phyloP scores from a whole-genome alignment of 352 stramenopile species.

The Phytophthora fragariaefolia region DNA sequence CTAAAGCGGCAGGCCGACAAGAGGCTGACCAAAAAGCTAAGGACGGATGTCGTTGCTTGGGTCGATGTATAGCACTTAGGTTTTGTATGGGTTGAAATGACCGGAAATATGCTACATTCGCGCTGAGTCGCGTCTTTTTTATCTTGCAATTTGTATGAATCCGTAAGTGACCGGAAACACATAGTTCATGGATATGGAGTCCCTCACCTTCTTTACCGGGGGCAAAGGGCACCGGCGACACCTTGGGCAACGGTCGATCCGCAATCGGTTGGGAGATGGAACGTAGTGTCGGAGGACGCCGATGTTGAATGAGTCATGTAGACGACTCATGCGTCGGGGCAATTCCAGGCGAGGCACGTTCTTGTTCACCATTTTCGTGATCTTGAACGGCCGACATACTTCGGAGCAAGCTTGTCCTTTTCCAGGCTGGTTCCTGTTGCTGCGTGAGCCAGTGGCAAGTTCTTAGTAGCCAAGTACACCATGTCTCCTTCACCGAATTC shows the following conservation, averaged over 20 bases:
- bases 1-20: no score
- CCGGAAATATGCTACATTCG: no score
- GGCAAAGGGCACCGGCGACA: conserved; percentile 1
- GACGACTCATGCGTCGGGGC: not conserved
- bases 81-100: no score
- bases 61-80: no score
- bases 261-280: not conserved
- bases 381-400: conserved; percentile 9
- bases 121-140: no score
- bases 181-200: not conserved
- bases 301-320: conserved; percentile 10
- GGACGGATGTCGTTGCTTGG: no score
- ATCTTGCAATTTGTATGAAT: no score
- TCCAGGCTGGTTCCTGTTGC: not conserved
- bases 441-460: conserved; percentile 10
- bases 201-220: conserved; percentile 1
- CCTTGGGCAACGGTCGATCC: conserved; percentile 4
- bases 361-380: not conserved
- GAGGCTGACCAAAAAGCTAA: no score
- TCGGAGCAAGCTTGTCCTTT: conserved; percentile 11
- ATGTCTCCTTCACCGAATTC: conserved; percentile 3
- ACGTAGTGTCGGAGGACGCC: conserved; percentile 5
- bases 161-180: no score
- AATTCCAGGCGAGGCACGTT: not conserved
- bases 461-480: not conserved